These are phyloP conservation scores for Globisporangium cederbergense DNA, from an alignment of 352 stramenopile species.

Conservation along the genomic window DNA sequence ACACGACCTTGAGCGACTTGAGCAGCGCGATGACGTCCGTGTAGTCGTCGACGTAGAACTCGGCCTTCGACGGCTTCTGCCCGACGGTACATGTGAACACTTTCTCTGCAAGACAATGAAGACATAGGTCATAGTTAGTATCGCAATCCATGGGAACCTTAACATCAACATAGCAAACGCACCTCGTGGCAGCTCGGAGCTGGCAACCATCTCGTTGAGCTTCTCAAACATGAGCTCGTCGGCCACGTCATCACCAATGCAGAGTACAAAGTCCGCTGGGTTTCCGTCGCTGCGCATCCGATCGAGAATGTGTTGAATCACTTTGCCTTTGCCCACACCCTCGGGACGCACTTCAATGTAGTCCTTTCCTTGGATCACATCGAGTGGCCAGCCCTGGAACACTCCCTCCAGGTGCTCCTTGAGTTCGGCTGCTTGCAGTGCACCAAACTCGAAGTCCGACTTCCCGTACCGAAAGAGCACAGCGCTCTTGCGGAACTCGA, in stretches of 20 bases:
- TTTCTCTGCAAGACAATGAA: slow-evolving; percentile 42
- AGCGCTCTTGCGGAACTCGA: slow-evolving; percentile 97
- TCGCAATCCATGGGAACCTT: neutral
- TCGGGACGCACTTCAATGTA: slow-evolving; percentile 98
- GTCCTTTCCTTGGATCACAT: slow-evolving; percentile 88
- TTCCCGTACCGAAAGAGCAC: slow-evolving; percentile 98
- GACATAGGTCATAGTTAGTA: no score
- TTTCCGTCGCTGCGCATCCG: slow-evolving; percentile 60
- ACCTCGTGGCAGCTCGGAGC: slow-evolving; percentile 45
- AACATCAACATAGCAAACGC: neutral
- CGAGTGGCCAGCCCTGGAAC: slow-evolving; percentile 81
- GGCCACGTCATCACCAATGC: slow-evolving; percentile 96
- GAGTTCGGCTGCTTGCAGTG: slow-evolving; percentile 95
- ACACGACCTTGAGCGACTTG: slow-evolving; percentile 67
- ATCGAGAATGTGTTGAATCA: slow-evolving; percentile 92
- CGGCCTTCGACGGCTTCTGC: slow-evolving; percentile 96
- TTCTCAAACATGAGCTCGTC: slow-evolving; percentile 97
- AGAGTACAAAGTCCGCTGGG: slow-evolving; percentile 95
- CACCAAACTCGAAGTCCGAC: slow-evolving; percentile 98
- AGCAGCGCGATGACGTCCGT: slow-evolving; percentile 93
- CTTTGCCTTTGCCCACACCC: slow-evolving; percentile 96
- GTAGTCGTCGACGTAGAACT: slow-evolving; percentile 96
- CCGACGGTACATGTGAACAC: slow-evolving; percentile 96
- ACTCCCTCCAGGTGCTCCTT: slow-evolving; percentile 96
- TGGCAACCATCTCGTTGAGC: slow-evolving; percentile 47